Evolutionary conservation across 2,329 filamentous ascomycete species (phyloP), one percentile per base, ranked within the genome.

Genomic region (Aspergillus sp.): DNA sequence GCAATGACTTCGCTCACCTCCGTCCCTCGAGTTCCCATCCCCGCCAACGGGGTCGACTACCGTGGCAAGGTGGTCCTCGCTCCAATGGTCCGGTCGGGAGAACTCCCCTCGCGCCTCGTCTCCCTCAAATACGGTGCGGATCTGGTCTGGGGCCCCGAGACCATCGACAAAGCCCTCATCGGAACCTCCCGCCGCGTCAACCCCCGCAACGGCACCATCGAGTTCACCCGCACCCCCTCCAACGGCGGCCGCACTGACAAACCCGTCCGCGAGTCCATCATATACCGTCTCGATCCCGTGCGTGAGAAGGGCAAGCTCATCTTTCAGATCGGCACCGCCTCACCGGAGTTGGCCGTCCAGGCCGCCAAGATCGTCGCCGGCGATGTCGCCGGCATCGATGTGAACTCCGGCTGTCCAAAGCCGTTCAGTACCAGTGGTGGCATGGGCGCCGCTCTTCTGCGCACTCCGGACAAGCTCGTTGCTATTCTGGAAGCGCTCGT

Each of bases 351-450:
- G 25, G 94, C 94, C 1, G 92, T 97, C 0, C 77, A 88, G 69
- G 92, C 93, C 1, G 91, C 93, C 2, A 86, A 86, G 49, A 76
- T 97, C 14, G 88, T 99, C 17, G 94, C 92, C 0, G 82, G 77
- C 11, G 91, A 97, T 72, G 94, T 99, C 3, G 86, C 87, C 0
- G 94, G 94, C 55, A 97, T 99, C 62, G 94, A 97, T 70, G 88
- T 99, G 57, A 99, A 99, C 71, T 91, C 94, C 0, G 94, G 94
- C n/a, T 99, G 94, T 68, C 94, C 94, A 0, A 99, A 99, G 73
- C 89, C 93, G 0, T 99, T 99, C 73, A 96, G 89, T 66, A 96
- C 93, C 2, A 83, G 83, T 57, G 91, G 91, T 55, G 94, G 94
- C 45, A 99, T 99, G 94, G 94, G 94, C 45, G 94, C 94, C 0